A percentile compares a stretch with the other conserved stretches of the same genome.
Evolutionary conservation across 1,139 yeast species (phyloP).

Genomic region (Tardiomyces blankii): DNA sequence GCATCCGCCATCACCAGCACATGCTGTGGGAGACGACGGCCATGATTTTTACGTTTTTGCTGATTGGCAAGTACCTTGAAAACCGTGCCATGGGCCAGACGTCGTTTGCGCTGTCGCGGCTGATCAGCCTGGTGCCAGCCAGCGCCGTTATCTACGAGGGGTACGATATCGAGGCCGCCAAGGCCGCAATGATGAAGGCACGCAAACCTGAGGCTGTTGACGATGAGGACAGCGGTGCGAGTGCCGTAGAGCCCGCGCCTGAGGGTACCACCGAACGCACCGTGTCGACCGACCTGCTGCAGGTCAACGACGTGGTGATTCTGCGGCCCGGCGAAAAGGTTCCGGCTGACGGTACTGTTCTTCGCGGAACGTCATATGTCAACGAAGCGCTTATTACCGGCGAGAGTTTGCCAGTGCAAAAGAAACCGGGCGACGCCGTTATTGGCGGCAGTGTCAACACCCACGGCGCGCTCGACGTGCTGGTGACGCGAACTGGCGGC

Average conservation of each 20-base stretch:
- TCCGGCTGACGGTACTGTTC: constrained; percentile 82
- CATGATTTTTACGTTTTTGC: constrained; percentile 74
- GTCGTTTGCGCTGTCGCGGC: constrained; percentile 71
- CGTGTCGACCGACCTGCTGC: constrained; percentile 66
- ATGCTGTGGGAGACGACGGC: constrained; percentile 80
- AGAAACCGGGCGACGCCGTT: constrained; percentile 47
- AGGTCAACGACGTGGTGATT: constrained; percentile 64
- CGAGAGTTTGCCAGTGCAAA: constrained; percentile 67
- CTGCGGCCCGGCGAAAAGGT: constrained; percentile 79
- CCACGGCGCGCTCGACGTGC: constrained; percentile 56
- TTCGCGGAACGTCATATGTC: constrained; percentile 68
- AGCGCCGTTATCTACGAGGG: constrained; percentile 48
- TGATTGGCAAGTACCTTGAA: constrained; percentile 84
- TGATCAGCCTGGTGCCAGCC: constrained; percentile 73
- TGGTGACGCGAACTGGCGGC: constrained; percentile 62
- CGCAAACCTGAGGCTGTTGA: neutral
- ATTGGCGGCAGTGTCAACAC: constrained; percentile 92
- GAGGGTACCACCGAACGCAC: constrained; percentile 21
- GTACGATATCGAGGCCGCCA: constrained; percentile 3
- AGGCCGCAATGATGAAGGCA: constrained; percentile 7
- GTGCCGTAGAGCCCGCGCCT: no score
- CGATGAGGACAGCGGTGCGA: no score
- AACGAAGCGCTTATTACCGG: constrained; percentile 90
- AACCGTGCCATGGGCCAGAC: constrained; percentile 92
- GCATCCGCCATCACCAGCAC: constrained; percentile 26